Evolutionary conservation across 345 rosid species (phyloP), one percentile per base, ranked within the genome.

Genomic region (Eucalyptus sp.): DNA sequence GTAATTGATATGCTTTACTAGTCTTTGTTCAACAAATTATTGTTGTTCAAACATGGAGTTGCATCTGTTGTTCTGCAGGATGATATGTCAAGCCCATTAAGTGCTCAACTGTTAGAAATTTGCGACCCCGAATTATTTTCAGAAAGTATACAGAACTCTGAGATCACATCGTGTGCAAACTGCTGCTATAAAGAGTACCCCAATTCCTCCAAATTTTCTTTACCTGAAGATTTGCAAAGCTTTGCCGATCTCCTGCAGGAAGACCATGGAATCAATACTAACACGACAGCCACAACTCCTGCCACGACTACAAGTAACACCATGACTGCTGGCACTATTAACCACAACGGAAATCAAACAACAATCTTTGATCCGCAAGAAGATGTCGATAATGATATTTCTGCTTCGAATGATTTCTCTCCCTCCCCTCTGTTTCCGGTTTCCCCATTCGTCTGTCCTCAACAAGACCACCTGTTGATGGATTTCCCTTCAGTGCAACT

Each of bases 341-440:
- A 88, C 90, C 91, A 89, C 90, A 93, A 87, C 24, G 88, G 68
- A 87, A 94, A 91, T 86, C 89, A 93, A 20, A 93, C 96, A 25
- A 88, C 90, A 9, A 90, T 96, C 89, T 95, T 95, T 51, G 96
- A 95, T 84, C 92, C 96, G 8, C 92, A 90, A 7, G 98, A 95
- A 64, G 97, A 97, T 50, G 94, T 96, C 11, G 96, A 95, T 24
- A 96, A 96, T 80, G 96, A 95, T 46, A 95, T 98, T 87, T 95
- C 98, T 5, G 96, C 96, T 88, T 96, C 98, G 33, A 97, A 94
- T 25, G 96, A 97, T 88, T 98, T 97, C 86, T 96, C 98, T 76
- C 91, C 98, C 10, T 93, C 98, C 52, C 94, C 95, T 88, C 79
- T 91, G 2, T 94, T 95, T 89, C 89, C 94, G 43, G 91, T 94